Evolutionary conservation across 306 rosid species (phyloP).

Genomic region (Medicago truncatula): MtrunA17r5.0-ANR NC_053046.1:40497001-40497500

Average conservation of each 20-base stretch:
- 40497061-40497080: not conserved
- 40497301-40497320: conserved; percentile 44
- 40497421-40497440: conserved; percentile 31
- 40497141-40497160: conserved; percentile 63
- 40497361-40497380: conserved; percentile 63
- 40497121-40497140: conserved; percentile 69
- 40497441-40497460: conserved; percentile 13
- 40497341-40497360: conserved; percentile 68
- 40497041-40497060: not conserved
- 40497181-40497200: conserved; percentile 41
- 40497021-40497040: conserved; percentile 41
- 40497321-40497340: conserved; percentile 49
- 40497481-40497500: conserved; percentile 35
- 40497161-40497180: conserved; percentile 46
- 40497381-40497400: conserved; percentile 45
- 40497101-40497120: conserved; percentile 68
- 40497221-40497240: conserved; percentile 62
- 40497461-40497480: not conserved
- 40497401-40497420: conserved; percentile 36
- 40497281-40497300: conserved; percentile 37
- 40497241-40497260: conserved; percentile 62
- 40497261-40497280: conserved; percentile 60
- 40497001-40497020: conserved; percentile 46
- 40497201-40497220: conserved; percentile 55
- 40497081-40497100: not conserved